Evolutionary conservation across 768 basidiomycete genomes (phyloP), one percentile per base, ranked within the genome.

Genomic region (Clitopilus passeckerianus): DNA sequence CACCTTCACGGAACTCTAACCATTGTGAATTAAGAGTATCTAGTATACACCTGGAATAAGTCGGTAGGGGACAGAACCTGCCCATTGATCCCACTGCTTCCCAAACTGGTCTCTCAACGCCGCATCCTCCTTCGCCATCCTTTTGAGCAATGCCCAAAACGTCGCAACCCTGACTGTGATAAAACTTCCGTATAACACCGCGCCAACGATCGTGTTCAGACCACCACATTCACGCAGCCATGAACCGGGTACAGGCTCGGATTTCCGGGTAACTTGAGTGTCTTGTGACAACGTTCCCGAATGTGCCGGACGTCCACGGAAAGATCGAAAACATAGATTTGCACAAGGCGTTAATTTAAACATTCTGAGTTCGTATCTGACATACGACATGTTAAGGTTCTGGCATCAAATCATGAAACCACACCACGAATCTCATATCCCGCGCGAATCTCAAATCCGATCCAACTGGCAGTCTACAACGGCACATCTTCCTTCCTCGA

Each of bases 41-140:
- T 59, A 75, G 57, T 65, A 74, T 1, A 74, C 41, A 12, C 67
- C 63, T 3, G 76, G 75, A 22, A 77, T 56, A 18, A 77, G 59
- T 33, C 63, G 66, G 35, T 69, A 73, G 22, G 66, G 66, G 2
- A 74, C 72, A 14, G 46, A 55, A 5, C 34, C 52, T 3, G 68
- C 71, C 68, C 70, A 76, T 2, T 56, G 53, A 5, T 70, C 68
- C 74, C 75, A 77, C 34, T 72, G 64, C 12, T 65, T 46, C 9
- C 71, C 73, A 57, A 76, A 77, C 24, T 65, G 61, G 9, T 62
- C 59, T 33, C 62, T 61, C 56, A 77, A 56, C 53, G 71, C 64
- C 8, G 59, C 59, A 44, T 77, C 75, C 58, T 77, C 76, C 58
- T 65, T 66, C 10, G 60, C 43, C 37, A 71, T 63, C 30, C 76